Evolutionary conservation across 75 land plant genomes (phyloP), one percentile per base, ranked within the genome.

Genomic region (Pseudotsuga menziesii): DNA sequence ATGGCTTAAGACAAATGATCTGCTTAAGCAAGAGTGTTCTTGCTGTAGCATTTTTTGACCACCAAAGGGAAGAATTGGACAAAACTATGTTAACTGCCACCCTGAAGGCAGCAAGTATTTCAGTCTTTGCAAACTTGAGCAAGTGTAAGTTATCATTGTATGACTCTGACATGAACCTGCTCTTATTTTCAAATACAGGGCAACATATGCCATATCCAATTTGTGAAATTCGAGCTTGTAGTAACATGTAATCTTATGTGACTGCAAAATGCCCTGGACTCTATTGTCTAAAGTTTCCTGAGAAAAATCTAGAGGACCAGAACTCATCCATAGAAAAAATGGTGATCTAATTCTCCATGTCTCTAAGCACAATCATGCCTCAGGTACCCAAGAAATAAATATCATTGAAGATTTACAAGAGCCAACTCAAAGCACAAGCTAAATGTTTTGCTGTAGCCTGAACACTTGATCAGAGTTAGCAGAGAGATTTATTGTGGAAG

Each of bases 401-500:
- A 67, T 67, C 32, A 27, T 7, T 36, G 71, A 67, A 67, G 19
- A 67, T 36, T 19, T 67, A 67, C n/a, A n/a, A n/a, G n/a, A n/a
- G n/a, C n/a, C n/a, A n/a, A n/a, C n/a, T n/a, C n/a, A n/a, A n/a
- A n/a, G n/a, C n/a, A n/a, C n/a, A n/a, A n/a, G n/a, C 8, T 76
- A 13, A 74, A 58, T 7, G 84, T 90, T 80, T 69, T 90, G 64
- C 17, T 80, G 78, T 73, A 83, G 61, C 73, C 86, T 7, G 61
- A 78, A 16, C 82, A 85, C 23, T 79, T 90, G 82, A 62, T 48
- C 36, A 54, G 57, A 57, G 88, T 87, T 19, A 56, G 58, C 58
- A 84, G 72, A 55, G n/a, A 60, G 44, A 85, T 83, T 26, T 74
- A 87, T 22, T 85, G 88, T 20, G 79, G 61, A 72, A 85, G 85